phyloP scores from a whole-genome alignment of 805 yeast species.

The Blastobotrys terrestris region DNA sequence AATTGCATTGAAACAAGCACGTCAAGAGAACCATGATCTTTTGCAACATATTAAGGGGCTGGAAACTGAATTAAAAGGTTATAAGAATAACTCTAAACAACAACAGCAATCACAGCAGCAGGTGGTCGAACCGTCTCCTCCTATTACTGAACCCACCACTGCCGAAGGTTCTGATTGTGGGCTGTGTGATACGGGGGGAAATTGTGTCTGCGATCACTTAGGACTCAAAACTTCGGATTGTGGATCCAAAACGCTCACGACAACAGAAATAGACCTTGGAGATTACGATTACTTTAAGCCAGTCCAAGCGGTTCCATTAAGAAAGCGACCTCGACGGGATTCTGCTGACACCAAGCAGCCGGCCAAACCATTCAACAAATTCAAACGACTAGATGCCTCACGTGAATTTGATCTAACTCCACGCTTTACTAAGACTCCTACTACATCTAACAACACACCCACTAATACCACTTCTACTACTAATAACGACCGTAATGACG shows the following conservation, averaged over 20 bases:
- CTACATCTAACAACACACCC: neutral
- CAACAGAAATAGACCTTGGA: constrained; percentile 25
- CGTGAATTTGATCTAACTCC: constrained; percentile 14
- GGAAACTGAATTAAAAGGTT: constrained; percentile 7
- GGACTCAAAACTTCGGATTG: constrained; percentile 24
- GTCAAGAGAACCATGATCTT: constrained; percentile 24
- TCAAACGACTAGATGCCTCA: constrained; percentile 13
- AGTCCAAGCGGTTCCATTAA: constrained; percentile 58
- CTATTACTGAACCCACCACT: no score
- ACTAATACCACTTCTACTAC: neutral
- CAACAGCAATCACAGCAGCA: neutral
- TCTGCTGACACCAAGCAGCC: neutral
- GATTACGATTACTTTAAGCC: constrained; percentile 41
- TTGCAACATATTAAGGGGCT: constrained; percentile 26
- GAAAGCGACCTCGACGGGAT: constrained; percentile 19
- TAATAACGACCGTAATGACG: neutral
- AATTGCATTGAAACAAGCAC: constrained; percentile 4
- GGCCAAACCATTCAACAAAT: constrained; percentile 6
- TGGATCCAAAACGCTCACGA: constrained; percentile 24
- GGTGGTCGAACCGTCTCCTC: no score
- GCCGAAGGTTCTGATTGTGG: constrained; percentile 23
- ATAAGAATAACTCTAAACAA: neutral
- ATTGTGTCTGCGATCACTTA: constrained; percentile 30
- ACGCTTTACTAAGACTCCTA: neutral
- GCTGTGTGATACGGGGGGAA: constrained; percentile 28